These are phyloP conservation scores for Penicillium sp. DNA, from an alignment of 2,329 filamentous ascomycete genomes.

Conservation along the genomic window DNA sequence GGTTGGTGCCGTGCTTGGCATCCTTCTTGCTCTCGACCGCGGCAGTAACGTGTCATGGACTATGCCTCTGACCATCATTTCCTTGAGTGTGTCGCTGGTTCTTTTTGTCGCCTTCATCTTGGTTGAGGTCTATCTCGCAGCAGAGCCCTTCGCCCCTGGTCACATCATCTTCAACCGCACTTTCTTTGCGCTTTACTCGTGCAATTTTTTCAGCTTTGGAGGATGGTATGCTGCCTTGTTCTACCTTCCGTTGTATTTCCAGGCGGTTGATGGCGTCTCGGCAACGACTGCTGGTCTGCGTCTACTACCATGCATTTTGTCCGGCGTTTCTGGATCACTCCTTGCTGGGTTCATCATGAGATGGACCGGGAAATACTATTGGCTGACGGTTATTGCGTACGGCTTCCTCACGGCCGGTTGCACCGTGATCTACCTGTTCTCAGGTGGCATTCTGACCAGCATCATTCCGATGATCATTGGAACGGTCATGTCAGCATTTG, in stretches of 20 bases:
- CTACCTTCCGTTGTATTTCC: slow-evolving; percentile 72
- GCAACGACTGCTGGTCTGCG: slow-evolving; percentile 60
- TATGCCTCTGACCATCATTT: slow-evolving; percentile 51
- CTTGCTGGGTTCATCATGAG: slow-evolving; percentile 62
- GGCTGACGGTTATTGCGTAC: slow-evolving; percentile 58
- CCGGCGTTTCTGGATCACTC: slow-evolving; percentile 59
- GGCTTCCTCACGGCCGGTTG: slow-evolving; percentile 49
- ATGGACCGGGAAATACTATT: slow-evolving; percentile 65
- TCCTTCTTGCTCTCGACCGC: slow-evolving; percentile 65
- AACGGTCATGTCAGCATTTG: slow-evolving; percentile 50
- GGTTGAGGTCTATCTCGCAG: slow-evolving; percentile 62
- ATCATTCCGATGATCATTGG: slow-evolving; percentile 52
- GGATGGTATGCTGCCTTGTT: slow-evolving; percentile 58
- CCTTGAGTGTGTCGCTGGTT: slow-evolving; percentile 50
- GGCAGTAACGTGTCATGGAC: slow-evolving; percentile 68
- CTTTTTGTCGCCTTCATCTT: slow-evolving; percentile 63
- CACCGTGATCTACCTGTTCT: slow-evolving; percentile 52
- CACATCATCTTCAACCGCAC: slow-evolving; percentile 64
- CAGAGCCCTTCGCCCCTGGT: slow-evolving; percentile 67
- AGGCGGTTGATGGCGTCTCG: slow-evolving; percentile 60
- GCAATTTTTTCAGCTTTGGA: slow-evolving; percentile 66
- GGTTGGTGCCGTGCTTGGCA: slow-evolving; percentile 57
- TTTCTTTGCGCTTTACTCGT: slow-evolving; percentile 61
- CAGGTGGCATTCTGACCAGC: slow-evolving; percentile 49
- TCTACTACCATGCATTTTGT: slow-evolving; percentile 60